Conservation (phyloP, 2,329 filamentous ascomycete species). For the Thielaviopsis cerberus region DNA sequence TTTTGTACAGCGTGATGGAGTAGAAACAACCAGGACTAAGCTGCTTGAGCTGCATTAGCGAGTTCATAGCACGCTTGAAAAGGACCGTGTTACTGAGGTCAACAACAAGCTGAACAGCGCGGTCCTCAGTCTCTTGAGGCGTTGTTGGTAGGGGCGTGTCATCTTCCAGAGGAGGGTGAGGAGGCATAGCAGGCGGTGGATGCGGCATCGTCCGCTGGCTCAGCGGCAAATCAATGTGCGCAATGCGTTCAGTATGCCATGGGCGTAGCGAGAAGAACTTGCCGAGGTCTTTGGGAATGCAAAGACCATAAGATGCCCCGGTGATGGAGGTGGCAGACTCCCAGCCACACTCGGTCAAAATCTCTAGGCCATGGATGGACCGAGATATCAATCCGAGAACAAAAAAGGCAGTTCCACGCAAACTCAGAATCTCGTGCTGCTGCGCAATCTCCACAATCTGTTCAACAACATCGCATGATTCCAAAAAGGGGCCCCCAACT, state of each 20-base stretch:
- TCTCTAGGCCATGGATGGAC: conserved; percentile 80
- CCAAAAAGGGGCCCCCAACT: conserved; percentile 88
- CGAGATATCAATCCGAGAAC: conserved; percentile 83
- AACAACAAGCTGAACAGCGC: conserved; percentile 66
- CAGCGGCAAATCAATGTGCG: conserved; percentile 28
- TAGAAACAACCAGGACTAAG: conserved; percentile 59
- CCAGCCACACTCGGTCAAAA: conserved; percentile 79
- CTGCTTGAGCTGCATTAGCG: conserved; percentile 62
- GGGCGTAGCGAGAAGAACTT: conserved; percentile 56
- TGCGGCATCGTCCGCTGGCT: conserved; percentile 35
- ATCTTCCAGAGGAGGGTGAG: conserved; percentile 28
- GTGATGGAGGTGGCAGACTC: conserved; percentile 71
- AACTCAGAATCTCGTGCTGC: conserved; percentile 69
- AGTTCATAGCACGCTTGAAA: conserved; percentile 67
- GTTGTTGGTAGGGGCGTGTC: conserved; percentile 7
- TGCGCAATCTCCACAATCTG: conserved; percentile 80
- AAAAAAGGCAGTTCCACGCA: conserved; percentile 91
- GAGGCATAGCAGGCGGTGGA: conserved; percentile 17
- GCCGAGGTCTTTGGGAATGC: conserved; percentile 60
- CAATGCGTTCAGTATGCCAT: conserved; percentile 30
- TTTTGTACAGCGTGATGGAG: conserved; percentile 61
- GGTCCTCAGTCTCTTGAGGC: conserved; percentile 45
- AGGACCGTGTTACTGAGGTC: conserved; percentile 88
- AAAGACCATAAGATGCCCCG: conserved; percentile 71
- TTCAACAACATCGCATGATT: conserved; percentile 72